Base-by-base conservation (phyloP, 169 alveolate species). In the Plasmodium reichenowi region DNA sequence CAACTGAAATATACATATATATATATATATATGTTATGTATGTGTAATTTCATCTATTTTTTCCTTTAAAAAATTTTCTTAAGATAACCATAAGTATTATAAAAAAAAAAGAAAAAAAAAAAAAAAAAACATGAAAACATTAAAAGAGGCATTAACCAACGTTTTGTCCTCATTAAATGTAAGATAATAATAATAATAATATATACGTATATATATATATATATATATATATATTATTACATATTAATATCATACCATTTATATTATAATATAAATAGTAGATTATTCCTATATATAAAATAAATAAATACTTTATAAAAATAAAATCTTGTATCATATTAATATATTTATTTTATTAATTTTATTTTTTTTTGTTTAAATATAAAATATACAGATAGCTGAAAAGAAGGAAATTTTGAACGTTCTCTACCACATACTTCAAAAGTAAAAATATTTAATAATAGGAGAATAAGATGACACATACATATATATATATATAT, bases 331-430 rank as follows among this genome's bases (percentile, higher is more conserved):
- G 38, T 29, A 29, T 4, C 38, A 29, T 26, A 24, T 56, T 58
- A 45, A 26, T 17, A 17, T 29, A 24, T 10, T 6, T 13, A 20
- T 58, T 58, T 74, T n/a, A 1, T 32, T 59, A 20, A 20, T 22
- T 60, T 62, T 63, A 54, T 75, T 75, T 68, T 45, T 22, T 54
- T 13, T 22, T 29, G 38, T 29, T 29, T 29, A 29, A 29, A 29
- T 29, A 29, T 29, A 29, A 29, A 29, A 29, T 4, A 64, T 74
- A 7, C 32, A 76, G 89, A 63, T 29, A 50, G 89, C 63, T 10
- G 78, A 76, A 63, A 76, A 63, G 74, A 76, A 71, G 89, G 89
- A 76, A 76, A 76, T 76, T 59, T 67, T 76, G n/a, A 76, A 76
- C 70, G 89, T 76, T 9, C 66, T 76, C 26, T 64, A 64, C 12